Evolutionary conservation across 371 early-diverging fungal genomes (phyloP).

Genomic region (Mucor circinelloides): DNA sequence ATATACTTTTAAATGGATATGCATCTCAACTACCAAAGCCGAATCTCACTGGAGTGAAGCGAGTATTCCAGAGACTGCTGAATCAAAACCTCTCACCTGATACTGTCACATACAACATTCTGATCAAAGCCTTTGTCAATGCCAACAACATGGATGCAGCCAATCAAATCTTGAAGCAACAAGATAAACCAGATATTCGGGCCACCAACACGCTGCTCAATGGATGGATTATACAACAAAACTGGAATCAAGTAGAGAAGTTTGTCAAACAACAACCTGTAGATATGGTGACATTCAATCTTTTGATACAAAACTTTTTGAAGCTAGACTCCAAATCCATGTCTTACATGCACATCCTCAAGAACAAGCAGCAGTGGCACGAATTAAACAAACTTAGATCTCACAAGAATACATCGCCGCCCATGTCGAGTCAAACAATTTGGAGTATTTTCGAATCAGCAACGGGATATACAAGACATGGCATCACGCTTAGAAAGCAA

Average conservation of each 20-base stretch:
- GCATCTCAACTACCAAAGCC: conserved; percentile 46
- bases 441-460: conserved; percentile 43
- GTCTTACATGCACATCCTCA: conserved; percentile 6
- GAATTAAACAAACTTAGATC: not conserved
- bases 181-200: conserved; percentile 27
- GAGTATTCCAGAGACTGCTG: conserved; percentile 28
- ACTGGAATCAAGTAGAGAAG: conserved; percentile 31
- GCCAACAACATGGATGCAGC: conserved; percentile 55
- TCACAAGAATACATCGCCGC: not conserved
- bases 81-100: conserved; percentile 68
- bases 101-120: conserved; percentile 74
- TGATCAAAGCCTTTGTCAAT: conserved; percentile 76
- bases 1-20: conserved; percentile 78
- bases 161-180: conserved; percentile 26
- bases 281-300: conserved; percentile 41
- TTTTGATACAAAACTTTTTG: conserved; percentile 41
- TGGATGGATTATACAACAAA: conserved; percentile 34
- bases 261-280: conserved; percentile 24
- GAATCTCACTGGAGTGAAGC: conserved; percentile 27
- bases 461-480: conserved; percentile 19
- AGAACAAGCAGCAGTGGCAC: conserved; percentile 19
- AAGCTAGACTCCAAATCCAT: conserved; percentile 27
- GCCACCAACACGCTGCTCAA: conserved; percentile 39
- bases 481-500: not conserved
- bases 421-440: conserved; percentile 23